Percentiles rank a stretch among this genome's conserved stretches.
Evolutionary conservation across 345 rosid genomes (phyloP).

Genomic region (Brassica incana): DNA sequence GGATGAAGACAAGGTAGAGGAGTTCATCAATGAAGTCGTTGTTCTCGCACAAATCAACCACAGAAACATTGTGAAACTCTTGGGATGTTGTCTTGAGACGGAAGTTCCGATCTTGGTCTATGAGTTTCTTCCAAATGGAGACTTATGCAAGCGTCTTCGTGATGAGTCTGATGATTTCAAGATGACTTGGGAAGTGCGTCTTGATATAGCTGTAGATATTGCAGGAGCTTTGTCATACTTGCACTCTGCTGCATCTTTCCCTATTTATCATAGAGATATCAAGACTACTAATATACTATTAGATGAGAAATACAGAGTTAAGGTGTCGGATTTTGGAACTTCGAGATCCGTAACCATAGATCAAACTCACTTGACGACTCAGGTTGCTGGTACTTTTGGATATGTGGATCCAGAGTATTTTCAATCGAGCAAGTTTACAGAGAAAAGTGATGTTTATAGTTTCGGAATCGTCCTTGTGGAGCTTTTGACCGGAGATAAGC

Average conservation of each 20-base stretch:
- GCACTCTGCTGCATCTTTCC: conserved; percentile 38
- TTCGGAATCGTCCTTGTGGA: conserved; percentile 82
- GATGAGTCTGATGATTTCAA: conserved; percentile 23
- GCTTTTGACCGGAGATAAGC: conserved; percentile 49
- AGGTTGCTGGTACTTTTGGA: conserved; percentile 48
- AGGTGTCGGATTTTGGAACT: conserved; percentile 42
- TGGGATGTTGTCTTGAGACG: conserved; percentile 39
- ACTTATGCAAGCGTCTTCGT: conserved; percentile 30
- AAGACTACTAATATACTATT: conserved; percentile 35
- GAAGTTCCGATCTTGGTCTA: conserved; percentile 35
- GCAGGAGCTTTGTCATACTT: conserved; percentile 25
- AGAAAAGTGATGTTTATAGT: conserved; percentile 69
- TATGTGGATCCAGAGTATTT: conserved; percentile 55
- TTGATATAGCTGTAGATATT: conserved; percentile 13
- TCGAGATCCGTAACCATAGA: conserved; percentile 34
- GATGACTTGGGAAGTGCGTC: conserved; percentile 31
- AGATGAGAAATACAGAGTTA: conserved; percentile 32
- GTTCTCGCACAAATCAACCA: conserved; percentile 37
- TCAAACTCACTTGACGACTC: conserved; percentile 35
- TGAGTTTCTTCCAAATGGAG: conserved; percentile 35
- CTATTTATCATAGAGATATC: conserved; percentile 37
- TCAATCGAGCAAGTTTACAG: conserved; percentile 38
- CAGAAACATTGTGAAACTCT: conserved; percentile 35
- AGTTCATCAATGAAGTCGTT: conserved; percentile 41
- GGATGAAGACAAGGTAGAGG: conserved; percentile 37